phyloP scores from a whole-genome alignment of 345 rosid species.

The Citrus hindsii region DNA sequence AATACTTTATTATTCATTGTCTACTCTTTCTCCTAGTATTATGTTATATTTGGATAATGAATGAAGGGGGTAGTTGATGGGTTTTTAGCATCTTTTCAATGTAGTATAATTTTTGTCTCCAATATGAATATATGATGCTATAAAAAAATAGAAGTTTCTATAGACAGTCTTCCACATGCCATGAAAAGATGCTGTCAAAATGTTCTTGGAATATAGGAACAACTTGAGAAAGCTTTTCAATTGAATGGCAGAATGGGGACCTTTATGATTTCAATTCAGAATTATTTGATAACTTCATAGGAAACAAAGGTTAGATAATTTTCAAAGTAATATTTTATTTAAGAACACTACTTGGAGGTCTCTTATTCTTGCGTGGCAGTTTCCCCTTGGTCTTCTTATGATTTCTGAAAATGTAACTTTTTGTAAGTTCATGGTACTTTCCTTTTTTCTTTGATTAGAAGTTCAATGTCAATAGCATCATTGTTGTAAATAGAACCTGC shows the following conservation, averaged over 20 bases:
- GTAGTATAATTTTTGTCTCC: background rate
- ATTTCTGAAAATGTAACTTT: background rate
- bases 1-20: background rate
- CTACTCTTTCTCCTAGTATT: too few species aligned
- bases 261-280: background rate
- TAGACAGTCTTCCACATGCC: background rate
- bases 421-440: background rate
- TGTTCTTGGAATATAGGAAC: background rate
- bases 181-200: background rate
- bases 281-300: background rate
- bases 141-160: background rate
- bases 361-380: background rate
- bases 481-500: background rate
- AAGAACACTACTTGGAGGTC: too few species aligned
- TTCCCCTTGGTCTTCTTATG: background rate
- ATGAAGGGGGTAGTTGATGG: background rate
- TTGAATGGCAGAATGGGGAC: background rate
- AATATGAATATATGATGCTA: background rate
- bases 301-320: background rate
- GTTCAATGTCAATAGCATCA: background rate
- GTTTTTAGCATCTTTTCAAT: background rate
- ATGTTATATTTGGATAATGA: background rate
- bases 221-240: background rate
- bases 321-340: background rate
- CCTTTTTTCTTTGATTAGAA: background rate